These are phyloP conservation scores for Tremellales sp. DNA, from an alignment of 1,284 basidiomycete species.

Conservation along the genomic window DNA sequence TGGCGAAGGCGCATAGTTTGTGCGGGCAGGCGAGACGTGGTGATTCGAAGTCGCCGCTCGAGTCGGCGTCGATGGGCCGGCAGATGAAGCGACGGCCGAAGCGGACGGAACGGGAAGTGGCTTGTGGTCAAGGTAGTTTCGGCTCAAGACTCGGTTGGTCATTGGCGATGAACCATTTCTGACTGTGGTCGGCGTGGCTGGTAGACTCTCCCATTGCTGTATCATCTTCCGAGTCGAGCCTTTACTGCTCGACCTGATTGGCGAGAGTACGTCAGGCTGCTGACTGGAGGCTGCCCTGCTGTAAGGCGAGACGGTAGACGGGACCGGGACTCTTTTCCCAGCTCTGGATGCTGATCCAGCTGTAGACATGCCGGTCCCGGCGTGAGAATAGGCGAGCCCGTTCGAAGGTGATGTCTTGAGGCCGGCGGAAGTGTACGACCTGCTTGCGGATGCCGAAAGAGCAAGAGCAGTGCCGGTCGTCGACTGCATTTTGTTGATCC, in stretches of 20 bases:
- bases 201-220: constrained; percentile 37
- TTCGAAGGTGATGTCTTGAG: constrained; percentile 9
- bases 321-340: constrained; percentile 17
- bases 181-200: constrained; percentile 4
- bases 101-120: constrained; percentile 35
- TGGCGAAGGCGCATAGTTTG: constrained; percentile 20
- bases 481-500: constrained; percentile 14
- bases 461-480: no score
- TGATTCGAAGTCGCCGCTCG: constrained; percentile 2
- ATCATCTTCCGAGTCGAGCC: constrained; percentile 38
- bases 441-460: no score
- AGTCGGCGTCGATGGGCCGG: background rate
- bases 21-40: constrained; percentile 3
- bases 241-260: constrained; percentile 10
- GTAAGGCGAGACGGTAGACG: constrained; percentile 19
- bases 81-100: constrained; percentile 9
- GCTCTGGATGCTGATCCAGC: no score
- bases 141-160: constrained; percentile 15
- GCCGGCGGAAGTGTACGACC: no score
- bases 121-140: constrained; percentile 35
- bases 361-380: no score
- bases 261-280: constrained; percentile 1
- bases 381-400: no score
- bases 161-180: constrained; percentile 1
- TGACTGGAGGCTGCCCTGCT: constrained; percentile 6